Percentiles rank a stretch among this genome's conserved stretches.
phyloP scores from a whole-genome alignment of 352 stramenopile species.

The Phytophthora crassamura region DNA sequence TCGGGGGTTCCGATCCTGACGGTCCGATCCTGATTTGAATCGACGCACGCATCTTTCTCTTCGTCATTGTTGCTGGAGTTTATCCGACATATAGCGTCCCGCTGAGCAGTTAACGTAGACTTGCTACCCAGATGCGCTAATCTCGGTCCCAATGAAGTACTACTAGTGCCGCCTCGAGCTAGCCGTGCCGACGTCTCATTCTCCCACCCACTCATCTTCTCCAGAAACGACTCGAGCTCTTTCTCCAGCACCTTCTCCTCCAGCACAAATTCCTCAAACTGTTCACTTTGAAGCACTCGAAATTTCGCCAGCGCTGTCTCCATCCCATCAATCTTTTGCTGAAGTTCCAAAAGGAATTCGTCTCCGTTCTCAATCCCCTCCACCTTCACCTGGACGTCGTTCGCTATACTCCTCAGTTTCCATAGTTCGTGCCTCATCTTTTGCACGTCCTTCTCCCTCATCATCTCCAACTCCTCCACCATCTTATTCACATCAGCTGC shows the following conservation, averaged over 20 bases:
- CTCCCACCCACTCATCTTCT: conserved; percentile 57
- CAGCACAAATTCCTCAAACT: conserved; percentile 53
- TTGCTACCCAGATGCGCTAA: conserved; percentile 9
- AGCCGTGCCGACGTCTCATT: conserved; percentile 1
- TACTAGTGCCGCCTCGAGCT: conserved; percentile 21
- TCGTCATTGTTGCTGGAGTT: conserved; percentile 8
- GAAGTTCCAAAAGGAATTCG: conserved; percentile 55
- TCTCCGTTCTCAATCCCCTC: conserved; percentile 53
- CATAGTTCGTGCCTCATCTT: conserved; percentile 49
- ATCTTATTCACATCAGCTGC: conserved; percentile 49
- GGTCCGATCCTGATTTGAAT: conserved; percentile 11
- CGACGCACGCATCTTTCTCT: not conserved
- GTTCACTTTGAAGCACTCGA: conserved; percentile 37
- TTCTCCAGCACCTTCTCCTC: conserved; percentile 70
- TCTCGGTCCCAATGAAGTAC: conserved; percentile 1
- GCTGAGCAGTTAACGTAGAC: not conserved
- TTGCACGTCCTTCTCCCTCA: conserved; percentile 34
- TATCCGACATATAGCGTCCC: not conserved
- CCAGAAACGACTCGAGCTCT: conserved; percentile 49
- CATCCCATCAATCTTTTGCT: conserved; percentile 59
- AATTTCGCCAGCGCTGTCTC: conserved; percentile 54
- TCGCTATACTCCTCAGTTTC: conserved; percentile 35
- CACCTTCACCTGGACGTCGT: conserved; percentile 50
- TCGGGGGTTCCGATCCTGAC: conserved; percentile 10
- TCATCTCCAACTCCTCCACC: conserved; percentile 44